phyloP scores from a whole-genome alignment of 2,329 filamentous ascomycete genomes.

The Pseudocercospora eumusae region DNA sequence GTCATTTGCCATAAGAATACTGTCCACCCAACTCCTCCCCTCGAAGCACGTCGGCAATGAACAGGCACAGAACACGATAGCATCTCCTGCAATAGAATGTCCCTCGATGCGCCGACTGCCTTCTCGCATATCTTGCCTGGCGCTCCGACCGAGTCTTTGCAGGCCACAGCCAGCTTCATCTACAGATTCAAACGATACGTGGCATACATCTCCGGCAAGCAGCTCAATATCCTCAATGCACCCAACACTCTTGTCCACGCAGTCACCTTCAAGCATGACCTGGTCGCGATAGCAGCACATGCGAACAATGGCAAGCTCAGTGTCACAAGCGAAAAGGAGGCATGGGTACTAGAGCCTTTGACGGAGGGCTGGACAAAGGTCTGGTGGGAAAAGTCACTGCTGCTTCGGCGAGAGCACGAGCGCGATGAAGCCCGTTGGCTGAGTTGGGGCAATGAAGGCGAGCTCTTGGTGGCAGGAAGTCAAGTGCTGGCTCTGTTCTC shows the following conservation, averaged over 20 bases:
- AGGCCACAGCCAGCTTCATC: conserved; percentile 71
- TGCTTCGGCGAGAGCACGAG: conserved; percentile 52
- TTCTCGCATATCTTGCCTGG: conserved; percentile 66
- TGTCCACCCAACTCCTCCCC: neutral
- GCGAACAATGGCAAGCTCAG: conserved; percentile 83
- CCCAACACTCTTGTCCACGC: conserved; percentile 80
- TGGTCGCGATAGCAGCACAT: conserved; percentile 79
- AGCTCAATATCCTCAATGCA: conserved; percentile 77
- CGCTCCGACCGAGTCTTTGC: conserved; percentile 73
- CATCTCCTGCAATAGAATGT: conserved; percentile 24
- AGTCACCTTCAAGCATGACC: conserved; percentile 57
- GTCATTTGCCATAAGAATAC: neutral
- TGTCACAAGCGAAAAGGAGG: conserved; percentile 64
- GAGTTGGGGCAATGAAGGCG: conserved; percentile 85
- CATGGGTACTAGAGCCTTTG: conserved; percentile 78
- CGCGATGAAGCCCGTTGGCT: conserved; percentile 59
- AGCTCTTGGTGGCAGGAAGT: conserved; percentile 75
- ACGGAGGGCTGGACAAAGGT: conserved; percentile 75
- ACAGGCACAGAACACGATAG: conserved; percentile 21
- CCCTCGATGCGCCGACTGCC: conserved; percentile 14
- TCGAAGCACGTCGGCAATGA: neutral
- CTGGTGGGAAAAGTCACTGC: conserved; percentile 64
- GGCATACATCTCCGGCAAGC: conserved; percentile 86
- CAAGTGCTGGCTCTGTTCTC: conserved; percentile 69
- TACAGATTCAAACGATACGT: conserved; percentile 74